Evolutionary conservation across 345 rosid genomes (phyloP), one percentile per base, ranked within the genome.

Genomic region (Lepidium africanum): DNA sequence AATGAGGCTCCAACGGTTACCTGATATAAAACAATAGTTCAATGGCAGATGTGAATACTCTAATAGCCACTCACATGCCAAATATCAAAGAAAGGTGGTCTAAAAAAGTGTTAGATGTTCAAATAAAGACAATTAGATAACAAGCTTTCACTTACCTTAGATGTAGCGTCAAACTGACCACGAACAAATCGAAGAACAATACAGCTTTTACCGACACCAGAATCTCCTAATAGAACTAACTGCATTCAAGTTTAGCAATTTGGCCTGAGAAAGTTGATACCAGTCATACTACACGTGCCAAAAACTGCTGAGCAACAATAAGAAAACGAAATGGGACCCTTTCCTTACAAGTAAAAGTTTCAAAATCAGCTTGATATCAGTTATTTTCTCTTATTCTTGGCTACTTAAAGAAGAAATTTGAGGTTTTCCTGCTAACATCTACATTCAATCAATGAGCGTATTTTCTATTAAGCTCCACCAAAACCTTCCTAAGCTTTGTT

Each of bases 131-230:
- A 25, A 23, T 27, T 11, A 32, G 59, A 16, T 36, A 50, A 30
- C 35, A 50, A 36, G 47, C 54, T 47, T 50, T 37, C 8, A 67
- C 52, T 60, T 70, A 84, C 98, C 89, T 93, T 90, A 64, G 98
- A 92, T 21, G 98, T 85, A 9, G 98, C 94, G 55, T 93, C 98
- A 81, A 93, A 93, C 76, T 93, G 97, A 55, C 96, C 98, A 70
- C 98, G 93, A 67, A 93, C 98, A 82, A 93, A 93, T n/a, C 92
- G 94, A 52, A 93, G 97, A 58, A 93, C 98, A 60, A 93, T 93
- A 73, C 98, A 93, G 65, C 98, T 93, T 78, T 93, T 93, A 59
- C 98, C 98, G 16, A 93, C 98, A 69, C 98, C 98, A 40, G 98
- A 93, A 76, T 93, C 96, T 69, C 98, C 98, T 79, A 93, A 82